Percentiles rank a stretch among this genome's conserved stretches.
These are phyloP conservation scores for Cotoneaster glaucophyllus DNA, from an alignment of 306 rosid species.

Conservation along the genomic window DNA sequence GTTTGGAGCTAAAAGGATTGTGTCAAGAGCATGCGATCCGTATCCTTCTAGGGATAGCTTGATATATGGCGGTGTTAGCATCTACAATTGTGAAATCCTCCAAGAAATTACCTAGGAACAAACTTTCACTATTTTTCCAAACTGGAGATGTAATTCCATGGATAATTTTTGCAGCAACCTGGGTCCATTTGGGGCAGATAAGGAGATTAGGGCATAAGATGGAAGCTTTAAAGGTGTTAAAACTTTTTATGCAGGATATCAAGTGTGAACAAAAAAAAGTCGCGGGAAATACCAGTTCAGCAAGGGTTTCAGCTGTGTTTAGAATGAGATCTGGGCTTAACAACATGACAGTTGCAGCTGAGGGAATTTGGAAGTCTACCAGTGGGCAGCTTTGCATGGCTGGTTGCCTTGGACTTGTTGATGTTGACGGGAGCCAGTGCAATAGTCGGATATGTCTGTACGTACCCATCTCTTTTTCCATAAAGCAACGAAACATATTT, in stretches of 20 bases:
- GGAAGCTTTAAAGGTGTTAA: slow-evolving; percentile 71
- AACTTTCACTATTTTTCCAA: slow-evolving; percentile 65
- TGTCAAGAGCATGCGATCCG: slow-evolving; percentile 73
- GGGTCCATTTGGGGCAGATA: slow-evolving; percentile 63
- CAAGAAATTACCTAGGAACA: slow-evolving; percentile 56
- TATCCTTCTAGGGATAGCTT: slow-evolving; percentile 56
- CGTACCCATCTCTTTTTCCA: slow-evolving; percentile 61
- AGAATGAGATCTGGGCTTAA: slow-evolving; percentile 70
- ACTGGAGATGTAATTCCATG: slow-evolving; percentile 68
- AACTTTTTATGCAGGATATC: slow-evolving; percentile 63
- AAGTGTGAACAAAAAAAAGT: slow-evolving; percentile 42
- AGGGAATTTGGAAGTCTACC: slow-evolving; percentile 87
- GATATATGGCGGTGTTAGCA: slow-evolving; percentile 27
- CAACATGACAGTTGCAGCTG: slow-evolving; percentile 69
- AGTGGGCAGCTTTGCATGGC: slow-evolving; percentile 96
- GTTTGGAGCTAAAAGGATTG: slow-evolving; percentile 41
- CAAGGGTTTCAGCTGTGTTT: slow-evolving; percentile 68
- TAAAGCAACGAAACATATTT: slow-evolving; percentile 59
- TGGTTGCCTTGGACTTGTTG: slow-evolving; percentile 65
- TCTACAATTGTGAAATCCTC: slow-evolving; percentile 62
- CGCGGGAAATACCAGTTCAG: slow-evolving; percentile 33
- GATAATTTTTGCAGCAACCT: slow-evolving; percentile 70
- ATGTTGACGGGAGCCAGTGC: slow-evolving; percentile 46
- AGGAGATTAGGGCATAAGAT: slow-evolving; percentile 58
- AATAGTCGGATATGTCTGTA: slow-evolving; percentile 70